Evolutionary conservation across 345 rosid genomes (phyloP), one percentile per base, ranked within the genome.

Genomic region (Limnanthes douglasii): DNA sequence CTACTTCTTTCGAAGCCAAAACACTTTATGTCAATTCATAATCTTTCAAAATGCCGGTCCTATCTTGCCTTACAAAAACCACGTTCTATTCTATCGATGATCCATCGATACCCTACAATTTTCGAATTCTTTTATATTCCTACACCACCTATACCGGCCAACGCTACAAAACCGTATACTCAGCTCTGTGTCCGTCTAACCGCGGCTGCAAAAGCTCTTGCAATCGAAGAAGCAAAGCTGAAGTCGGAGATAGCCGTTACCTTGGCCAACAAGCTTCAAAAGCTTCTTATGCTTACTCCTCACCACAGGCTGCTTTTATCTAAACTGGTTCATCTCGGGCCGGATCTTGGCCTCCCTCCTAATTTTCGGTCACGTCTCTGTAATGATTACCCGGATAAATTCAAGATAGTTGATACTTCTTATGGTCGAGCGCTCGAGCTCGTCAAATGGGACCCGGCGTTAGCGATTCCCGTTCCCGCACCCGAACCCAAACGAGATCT

Each of bases 391-490:
- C 90, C 85, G 0, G 76, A 73, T 6, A 73, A 58, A 56, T 78
- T 88, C 60, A 82, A 60, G 74, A 69, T 62, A 13, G 75, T 78
- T 5, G 80, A 72, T 16, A 83, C 93, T 17, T 75, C 86, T 1
- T 76, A 78, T 14, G 97, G 95, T 21, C 75, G 70, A 34, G 95
- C 95, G 0, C 65, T 83, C 1, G 93, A 88, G 73, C 97, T 88
- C 48, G 83, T 78, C 29, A 41, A 57, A 2, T 88, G 93, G 95
- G 75, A 75, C 51, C 60, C 60, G 0, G 55, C 73, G 4, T 51
- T 88, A 38, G 90, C 86, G 5, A 28, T 50, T 14, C 68, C 69
- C 17, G 23, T 78, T 32, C 57, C 75, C 19, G 25, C 4, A 21
- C 57, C 70, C 21, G 53, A 60, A 22, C 58, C 38, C 27, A 43